Evolutionary conservation across 352 stramenopile genomes (phyloP), one percentile per base, ranked within the genome.

Genomic region (Globisporangium takayamanum): DNA sequence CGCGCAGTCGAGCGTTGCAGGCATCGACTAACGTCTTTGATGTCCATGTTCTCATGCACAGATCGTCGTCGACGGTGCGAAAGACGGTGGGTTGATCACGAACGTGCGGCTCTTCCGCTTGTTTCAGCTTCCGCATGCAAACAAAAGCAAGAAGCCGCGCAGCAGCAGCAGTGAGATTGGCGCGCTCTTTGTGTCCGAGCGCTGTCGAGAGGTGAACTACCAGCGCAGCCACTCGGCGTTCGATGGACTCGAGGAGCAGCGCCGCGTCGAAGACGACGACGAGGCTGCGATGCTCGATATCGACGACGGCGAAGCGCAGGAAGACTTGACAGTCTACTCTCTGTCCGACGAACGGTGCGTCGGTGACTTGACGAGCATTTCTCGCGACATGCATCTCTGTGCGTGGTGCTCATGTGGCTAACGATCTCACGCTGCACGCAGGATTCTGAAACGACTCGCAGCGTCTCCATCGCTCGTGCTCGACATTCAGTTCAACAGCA

Each of bases 401-500:
- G 22, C 22, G 22, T 33, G 28, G 28, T 33, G 12, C 25, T 15
- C 50, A 5, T 57, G 20, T 39, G 22, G 5, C 11, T 54, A 10
- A 45, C 51, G 3, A 10, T 37, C 37, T 33, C 36, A 12, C 53
- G 50, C 26, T 22, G 71, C 20, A 49, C 7, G 10, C 56, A 78
- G 70, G 0, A 71, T 91, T 50, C 62, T 86, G 51, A 74, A 78
- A 48, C 57, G 58, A 25, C 64, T 91, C 22, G 73, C 77, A 2
- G 73, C 79, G 22, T 78, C 81, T 25, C 77, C 75, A 25, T 89
- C 81, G 8, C 68, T 82, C 3, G 78, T 91, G 37, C 60, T 89
- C 60, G 81, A 91, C 60, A 54, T 89, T 11, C 79, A 89, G 54
- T 81, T 86, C 47, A 86, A 89, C 30, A 58, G 60, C 18, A 66